Evolutionary conservation across 2,329 filamentous ascomycete genomes (phyloP), one percentile per base, ranked within the genome.

Genomic region (Ustulina deusta): DNA sequence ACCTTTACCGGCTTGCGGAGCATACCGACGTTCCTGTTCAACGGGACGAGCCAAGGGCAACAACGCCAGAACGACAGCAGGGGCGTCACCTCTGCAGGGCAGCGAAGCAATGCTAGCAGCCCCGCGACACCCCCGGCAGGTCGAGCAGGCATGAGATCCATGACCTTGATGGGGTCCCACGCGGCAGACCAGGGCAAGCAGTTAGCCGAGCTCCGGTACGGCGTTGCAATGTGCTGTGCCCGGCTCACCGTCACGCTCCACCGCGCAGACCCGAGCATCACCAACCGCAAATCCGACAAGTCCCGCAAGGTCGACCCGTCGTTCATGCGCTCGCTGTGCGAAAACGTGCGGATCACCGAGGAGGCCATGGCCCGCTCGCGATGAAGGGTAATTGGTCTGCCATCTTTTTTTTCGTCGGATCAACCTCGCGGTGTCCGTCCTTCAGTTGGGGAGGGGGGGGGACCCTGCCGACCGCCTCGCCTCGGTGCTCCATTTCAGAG

Each of bases 231-330:
- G 49, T 89, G 86, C 73, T 84, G 89, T 64, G 80, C 80, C 1
- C 77, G 83, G 17, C 78, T 89, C 2, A 82, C 88, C 0, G 79
- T 81, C 2, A 87, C 86, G 4, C 81, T 87, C 63, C 79, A 79
- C 63, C 61, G 66, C n/a, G 38, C 54, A 10, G 58, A 65, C 11
- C 51, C 51, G 5, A 55, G 38, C 13, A 32, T 34, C 32, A 36
- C 42, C 20, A 36, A 40, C 42, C 40, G 25, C 25, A 63, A 58
- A 42, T 34, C 51, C 7, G 54, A 65, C 46, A 40, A 61, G 46
- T 25, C 58, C 11, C 56, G 49, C 40, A 63, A 48, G 44, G 66
- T 58, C 13, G 80, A 83, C 29, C 77, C 79, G 0, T 71, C 80
- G 11, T 76, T 83, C 54, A 72, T 83, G 73, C 75, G 80, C 40